These are phyloP conservation scores for Pichia exigua DNA, from an alignment of 805 yeast genomes.

Conservation along the genomic window DNA sequence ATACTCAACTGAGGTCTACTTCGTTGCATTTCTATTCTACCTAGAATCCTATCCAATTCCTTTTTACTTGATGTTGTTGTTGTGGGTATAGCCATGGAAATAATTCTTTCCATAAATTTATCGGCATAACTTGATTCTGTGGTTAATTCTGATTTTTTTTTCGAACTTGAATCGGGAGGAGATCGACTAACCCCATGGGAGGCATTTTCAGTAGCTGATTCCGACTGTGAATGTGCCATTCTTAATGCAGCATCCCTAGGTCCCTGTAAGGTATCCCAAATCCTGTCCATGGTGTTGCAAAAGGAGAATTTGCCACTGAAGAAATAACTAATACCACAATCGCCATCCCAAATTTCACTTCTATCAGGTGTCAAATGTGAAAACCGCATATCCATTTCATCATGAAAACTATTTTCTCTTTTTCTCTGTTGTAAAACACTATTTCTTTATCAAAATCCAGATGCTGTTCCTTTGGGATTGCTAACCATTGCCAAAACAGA, in stretches of 20 bases:
- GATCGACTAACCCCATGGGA: not conserved
- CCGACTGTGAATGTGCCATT: not conserved
- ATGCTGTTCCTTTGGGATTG: not conserved
- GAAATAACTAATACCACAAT: not conserved
- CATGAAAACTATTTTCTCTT: not conserved
- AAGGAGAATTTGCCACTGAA: not conserved
- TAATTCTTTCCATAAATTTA: constrained; percentile 60
- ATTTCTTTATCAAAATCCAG: not conserved
- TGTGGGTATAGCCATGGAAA: constrained; percentile 67
- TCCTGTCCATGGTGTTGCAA: not conserved
- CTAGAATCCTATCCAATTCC: constrained; percentile 30
- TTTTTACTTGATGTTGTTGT: constrained; percentile 39
- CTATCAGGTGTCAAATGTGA: not conserved
- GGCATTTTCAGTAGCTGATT: not conserved
- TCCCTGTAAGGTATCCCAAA: constrained; percentile 13
- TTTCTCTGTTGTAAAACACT: not conserved
- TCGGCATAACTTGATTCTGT: constrained; percentile 39
- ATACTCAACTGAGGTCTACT: constrained; percentile 63
- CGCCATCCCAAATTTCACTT: not conserved
- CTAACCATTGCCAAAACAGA: not conserved
- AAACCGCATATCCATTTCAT: not conserved
- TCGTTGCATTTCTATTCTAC: constrained; percentile 53
- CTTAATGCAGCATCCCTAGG: not conserved
- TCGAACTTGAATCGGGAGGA: not conserved
- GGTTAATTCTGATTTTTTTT: not conserved